Percentiles rank a stretch among this genome's conserved stretches.
phyloP scores from a whole-genome alignment of 2,329 filamentous ascomycete genomes.

The Fusarium sp. region DNA sequence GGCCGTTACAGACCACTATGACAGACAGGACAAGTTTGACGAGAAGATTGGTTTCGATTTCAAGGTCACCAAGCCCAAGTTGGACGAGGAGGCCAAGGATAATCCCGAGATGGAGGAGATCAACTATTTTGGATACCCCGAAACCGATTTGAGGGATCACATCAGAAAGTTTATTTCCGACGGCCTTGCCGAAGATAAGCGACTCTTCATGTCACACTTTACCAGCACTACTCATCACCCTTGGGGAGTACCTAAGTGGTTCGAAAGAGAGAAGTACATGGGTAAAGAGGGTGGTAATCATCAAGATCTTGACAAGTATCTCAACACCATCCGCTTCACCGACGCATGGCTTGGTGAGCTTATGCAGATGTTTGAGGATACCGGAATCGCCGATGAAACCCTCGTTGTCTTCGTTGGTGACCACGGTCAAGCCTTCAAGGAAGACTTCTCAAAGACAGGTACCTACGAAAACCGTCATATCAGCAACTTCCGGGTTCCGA shows the following conservation, averaged over 20 bases:
- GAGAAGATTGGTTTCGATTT: conserved; percentile 48
- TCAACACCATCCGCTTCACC: conserved; percentile 49
- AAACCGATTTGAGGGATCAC: conserved; percentile 47
- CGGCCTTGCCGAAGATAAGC: conserved; percentile 48
- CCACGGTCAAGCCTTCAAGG: conserved; percentile 50
- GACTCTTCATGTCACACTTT: conserved; percentile 51
- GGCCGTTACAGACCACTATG: conserved; percentile 50
- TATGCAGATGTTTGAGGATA: conserved; percentile 48
- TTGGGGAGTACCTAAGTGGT: conserved; percentile 42
- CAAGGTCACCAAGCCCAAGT: conserved; percentile 46
- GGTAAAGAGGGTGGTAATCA: conserved; percentile 37
- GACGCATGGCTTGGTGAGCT: conserved; percentile 50
- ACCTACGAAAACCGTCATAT: conserved; percentile 51
- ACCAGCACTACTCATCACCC: conserved; percentile 53
- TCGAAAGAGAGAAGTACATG: conserved; percentile 44
- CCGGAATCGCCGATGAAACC: conserved; percentile 50
- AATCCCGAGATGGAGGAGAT: conserved; percentile 41
- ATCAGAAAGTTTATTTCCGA: conserved; percentile 47
- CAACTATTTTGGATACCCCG: conserved; percentile 52
- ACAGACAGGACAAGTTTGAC: conserved; percentile 50
- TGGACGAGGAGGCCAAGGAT: conserved; percentile 38
- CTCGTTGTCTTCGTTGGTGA: conserved; percentile 50
- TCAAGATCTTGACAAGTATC: conserved; percentile 49
- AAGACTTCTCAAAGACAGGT: conserved; percentile 46
- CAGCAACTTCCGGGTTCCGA: conserved; percentile 49